Base-by-base conservation (phyloP, 1,284 basidiomycete species). In the Fistulina hepatica region DNA sequence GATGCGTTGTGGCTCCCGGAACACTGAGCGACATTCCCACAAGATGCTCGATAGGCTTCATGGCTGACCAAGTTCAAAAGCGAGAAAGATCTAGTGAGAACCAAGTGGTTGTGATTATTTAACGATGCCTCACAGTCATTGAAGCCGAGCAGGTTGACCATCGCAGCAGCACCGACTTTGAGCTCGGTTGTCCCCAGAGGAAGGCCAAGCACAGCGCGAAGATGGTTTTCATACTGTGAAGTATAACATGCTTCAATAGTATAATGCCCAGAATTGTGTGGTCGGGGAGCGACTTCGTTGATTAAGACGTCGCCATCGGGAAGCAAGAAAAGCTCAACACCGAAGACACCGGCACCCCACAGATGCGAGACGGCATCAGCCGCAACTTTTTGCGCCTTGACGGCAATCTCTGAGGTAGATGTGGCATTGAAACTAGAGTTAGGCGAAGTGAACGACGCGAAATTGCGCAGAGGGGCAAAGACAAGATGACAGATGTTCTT, bases 221-320 rank as follows among this genome's bases (percentile, higher is more conserved):
- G 78, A 59, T 98, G 95, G 53, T 97, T 97, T 58, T 94, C 92
- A 64, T 92, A 99, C 63, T 98, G 95, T 10, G 91, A 97, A 3
- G 91, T 88, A 49, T 90, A 72, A 58, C 90, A 95, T 0, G 94
- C 93, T 62, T 97, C 94, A 54, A 98, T 97, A n/a, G 94, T 97
- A 61, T 97, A 97, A 59, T 99, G 95, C 0, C 94, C 94, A 7
- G 92, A 97, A 63, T 98, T 99, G 61, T 99, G 95, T 1, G 95
- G 94, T 16, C 95, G 76, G n/a, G 95, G 95, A 0, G 95, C 95
- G 45, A 99, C 97, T 64, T 99, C 95, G 60, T 99, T 98, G 48
- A 98, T 73, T 42, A 82, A 76, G 3, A 98, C 69, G 1, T 67
- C 50, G 85, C 94, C 92, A 53, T 92, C 75, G 20, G 70, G 62